Base-by-base conservation (phyloP, 148 eudicot species). In the Spergularia bocconei region DNA sequence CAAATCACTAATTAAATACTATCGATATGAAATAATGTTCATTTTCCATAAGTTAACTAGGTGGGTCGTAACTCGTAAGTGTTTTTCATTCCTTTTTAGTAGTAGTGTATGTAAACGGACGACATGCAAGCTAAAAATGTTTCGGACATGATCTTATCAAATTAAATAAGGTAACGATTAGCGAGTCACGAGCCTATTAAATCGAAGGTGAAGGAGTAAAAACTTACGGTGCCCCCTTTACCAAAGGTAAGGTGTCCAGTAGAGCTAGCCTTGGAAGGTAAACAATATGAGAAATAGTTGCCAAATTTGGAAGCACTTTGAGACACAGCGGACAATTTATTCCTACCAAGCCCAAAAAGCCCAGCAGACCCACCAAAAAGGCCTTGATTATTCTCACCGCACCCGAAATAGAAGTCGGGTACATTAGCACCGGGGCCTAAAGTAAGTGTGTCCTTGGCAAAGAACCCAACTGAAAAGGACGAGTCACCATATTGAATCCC, bases 311-410 rank as follows among this genome's bases (percentile, higher is more conserved):
- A 13, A 0, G 91, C 79, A 4, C 87, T 82, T 67, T 91, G 96
- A 10, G 93, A 87, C 7, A 89, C 82, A 47, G 79, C 48, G 0
- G 96, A 91, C 13, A 89, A 38, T 14, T 72, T 68, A 33, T 84
- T 81, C 16, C 88, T 71, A 0, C 90, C 91, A 7, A 89, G 87
- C 47, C 91, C 93, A 5, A 89, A 7, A 25, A 89, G 72, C 3
- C 93, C 91, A 20, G 91, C 91, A 0, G 91, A 84, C 10, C 83
- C 83, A 13, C 88, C 80, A 36, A 89, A 91, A 41, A 91, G 86
- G 10, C 96, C 96, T 51, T 82, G 88, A 72, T 91, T 91, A 72
- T 87, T 76, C 67, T 89, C 82, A n/a, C 96, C 96, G 69, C 96
- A 89, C 0, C 93, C 95, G 25, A 85, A 90, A 13, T 74, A 64